A percentile compares a stretch with the other conserved stretches of the same genome.
phyloP scores from a whole-genome alignment of 768 basidiomycete species.

The Trametes villosa region DNA sequence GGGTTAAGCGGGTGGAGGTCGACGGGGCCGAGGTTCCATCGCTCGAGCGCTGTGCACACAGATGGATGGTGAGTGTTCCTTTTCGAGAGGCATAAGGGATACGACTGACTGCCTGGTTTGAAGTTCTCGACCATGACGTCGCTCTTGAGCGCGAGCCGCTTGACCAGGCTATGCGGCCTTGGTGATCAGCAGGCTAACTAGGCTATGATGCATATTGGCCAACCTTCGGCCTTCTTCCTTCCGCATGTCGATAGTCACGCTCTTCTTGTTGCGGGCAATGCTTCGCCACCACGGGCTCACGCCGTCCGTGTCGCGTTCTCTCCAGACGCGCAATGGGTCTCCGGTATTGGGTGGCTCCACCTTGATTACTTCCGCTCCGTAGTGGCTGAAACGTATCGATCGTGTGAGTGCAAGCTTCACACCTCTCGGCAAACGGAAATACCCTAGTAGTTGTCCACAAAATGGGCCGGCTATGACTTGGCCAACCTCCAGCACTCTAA shows the following conservation, averaged over 20 bases:
- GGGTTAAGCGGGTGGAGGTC: slow-evolving; percentile 76
- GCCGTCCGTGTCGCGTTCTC: slow-evolving; percentile 71
- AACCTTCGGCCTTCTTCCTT: slow-evolving; percentile 58
- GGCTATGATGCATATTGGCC: background rate
- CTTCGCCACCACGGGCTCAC: slow-evolving; percentile 78
- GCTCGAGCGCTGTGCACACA: slow-evolving; percentile 59
- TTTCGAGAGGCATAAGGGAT: background rate
- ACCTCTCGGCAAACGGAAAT: background rate
- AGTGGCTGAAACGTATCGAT: slow-evolving; percentile 49
- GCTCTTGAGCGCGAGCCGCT: slow-evolving; percentile 60
- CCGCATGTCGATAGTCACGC: slow-evolving; percentile 67
- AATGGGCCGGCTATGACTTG: slow-evolving; percentile 77
- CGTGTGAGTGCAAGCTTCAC: background rate
- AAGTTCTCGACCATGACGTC: slow-evolving; percentile 76
- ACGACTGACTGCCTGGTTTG: slow-evolving; percentile 68
- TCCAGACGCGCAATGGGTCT: slow-evolving; percentile 71
- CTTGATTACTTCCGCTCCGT: slow-evolving; percentile 75
- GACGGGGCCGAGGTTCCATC: slow-evolving; percentile 65
- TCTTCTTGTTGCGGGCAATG: slow-evolving; percentile 75
- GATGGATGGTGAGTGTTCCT: background rate
- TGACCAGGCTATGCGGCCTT: slow-evolving; percentile 52
- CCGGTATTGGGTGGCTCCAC: slow-evolving; percentile 66
- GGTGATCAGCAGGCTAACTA: background rate
- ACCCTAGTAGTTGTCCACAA: slow-evolving; percentile 74
- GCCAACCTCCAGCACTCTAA: slow-evolving; percentile 70